These are phyloP conservation scores for Aspergillus puulaauensis DNA, from an alignment of 2,329 filamentous ascomycete species.

Conservation along the genomic window DNA sequence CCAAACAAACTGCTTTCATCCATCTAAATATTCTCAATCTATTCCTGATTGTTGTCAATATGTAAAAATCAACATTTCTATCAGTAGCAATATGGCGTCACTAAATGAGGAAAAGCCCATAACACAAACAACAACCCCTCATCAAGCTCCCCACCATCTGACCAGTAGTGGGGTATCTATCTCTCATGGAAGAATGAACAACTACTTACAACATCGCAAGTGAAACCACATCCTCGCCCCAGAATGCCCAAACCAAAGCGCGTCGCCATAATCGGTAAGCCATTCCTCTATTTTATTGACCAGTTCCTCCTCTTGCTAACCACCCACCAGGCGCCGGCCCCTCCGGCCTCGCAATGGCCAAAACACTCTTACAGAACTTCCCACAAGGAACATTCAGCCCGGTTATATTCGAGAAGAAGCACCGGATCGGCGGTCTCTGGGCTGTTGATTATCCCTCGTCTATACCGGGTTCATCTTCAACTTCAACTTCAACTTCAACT, in stretches of 20 bases:
- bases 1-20: no score
- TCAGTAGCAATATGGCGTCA: no score
- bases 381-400: slow-evolving; percentile 60
- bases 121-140: no score
- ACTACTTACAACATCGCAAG: background rate
- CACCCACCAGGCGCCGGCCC: slow-evolving; percentile 61
- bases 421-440: slow-evolving; percentile 76
- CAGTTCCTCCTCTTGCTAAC: background rate
- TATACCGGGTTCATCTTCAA: background rate
- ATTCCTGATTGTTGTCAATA: no score
- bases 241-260: slow-evolving; percentile 38
- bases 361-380: slow-evolving; percentile 66
- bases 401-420: slow-evolving; percentile 66
- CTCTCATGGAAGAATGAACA: background rate
- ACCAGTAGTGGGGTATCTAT: no score
- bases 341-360: slow-evolving; percentile 68
- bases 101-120: no score
- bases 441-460: slow-evolving; percentile 51
- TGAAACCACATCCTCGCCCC: background rate
- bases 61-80: no score
- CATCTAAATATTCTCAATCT: no score
- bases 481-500: background rate
- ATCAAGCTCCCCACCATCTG: no score
- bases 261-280: slow-evolving; percentile 54
- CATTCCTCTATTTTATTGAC: background rate